Base-by-base conservation (phyloP, 345 rosid genomes). In the Gossypium raimondii region DNA sequence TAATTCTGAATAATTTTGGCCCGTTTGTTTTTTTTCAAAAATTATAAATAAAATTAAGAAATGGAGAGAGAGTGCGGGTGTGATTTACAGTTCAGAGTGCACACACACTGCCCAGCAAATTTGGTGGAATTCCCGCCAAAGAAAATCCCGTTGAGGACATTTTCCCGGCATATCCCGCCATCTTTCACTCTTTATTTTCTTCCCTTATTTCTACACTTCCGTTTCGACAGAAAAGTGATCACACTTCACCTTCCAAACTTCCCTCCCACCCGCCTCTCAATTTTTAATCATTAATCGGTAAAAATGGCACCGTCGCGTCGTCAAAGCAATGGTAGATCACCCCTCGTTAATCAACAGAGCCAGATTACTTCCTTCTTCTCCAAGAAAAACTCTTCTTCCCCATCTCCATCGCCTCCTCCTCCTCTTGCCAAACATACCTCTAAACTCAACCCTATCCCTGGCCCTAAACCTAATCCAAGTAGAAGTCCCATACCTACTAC, bases 341-440 rank as follows among this genome's bases (percentile, higher is more conserved):
- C 98, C 57, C 81, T 92, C 75, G 98, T 89, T 11, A 94, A 91
- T 80, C 94, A 87, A 67, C 98, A 91, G 76, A 86, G 93, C 60
- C 97, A 94, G 81, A 94, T 92, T 83, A 94, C 98, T 11, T 56
- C 94, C 53, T 95, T 93, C 92, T 95, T 95, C 83, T 73, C 85
- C 64, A 91, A 84, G 74, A 53, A 83, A 7, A 60, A 78, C 64
- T 81, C 97, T 24, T 78, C 91, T 2, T 34, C 86, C 52, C 85
- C 89, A 18, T 72, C 85, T 53, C 83, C 83, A 1, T 41, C 85
- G 25, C 86, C 90, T 17, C 80, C 90, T 63, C 83, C 80, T 20
- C 51, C 80, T 11, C 24, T 79, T 65, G 56, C 84, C 80, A 83
- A 82, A 77, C 65, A 73, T 58, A 73, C 52, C 27, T 80, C 84